Conservation (phyloP, 2,329 filamentous ascomycete species). For the Penicillium hordei region DNA sequence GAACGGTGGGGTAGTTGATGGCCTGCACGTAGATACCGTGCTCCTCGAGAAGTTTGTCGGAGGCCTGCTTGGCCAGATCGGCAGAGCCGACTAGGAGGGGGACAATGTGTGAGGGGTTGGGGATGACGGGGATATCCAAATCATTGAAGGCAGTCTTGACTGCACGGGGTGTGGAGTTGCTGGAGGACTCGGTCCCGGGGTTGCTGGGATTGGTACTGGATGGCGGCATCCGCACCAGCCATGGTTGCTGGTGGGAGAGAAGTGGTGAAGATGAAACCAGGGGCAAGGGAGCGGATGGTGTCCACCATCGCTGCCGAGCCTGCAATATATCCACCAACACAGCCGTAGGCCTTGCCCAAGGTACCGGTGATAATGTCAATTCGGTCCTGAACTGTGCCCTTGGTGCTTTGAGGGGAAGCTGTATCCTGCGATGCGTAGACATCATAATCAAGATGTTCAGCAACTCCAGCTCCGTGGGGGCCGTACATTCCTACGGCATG, state of each 20-base stretch:
- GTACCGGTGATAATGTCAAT: constrained; percentile 98
- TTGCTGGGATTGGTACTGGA: constrained; percentile 88
- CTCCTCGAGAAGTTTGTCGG: constrained; percentile 84
- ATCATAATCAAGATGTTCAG: constrained; percentile 94
- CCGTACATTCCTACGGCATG: constrained; percentile 99
- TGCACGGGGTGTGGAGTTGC: constrained; percentile 88
- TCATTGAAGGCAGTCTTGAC: constrained; percentile 81
- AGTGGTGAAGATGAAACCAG: constrained; percentile 98
- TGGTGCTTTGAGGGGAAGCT: constrained; percentile 39
- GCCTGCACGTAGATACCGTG: constrained; percentile 96
- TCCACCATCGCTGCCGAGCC: constrained; percentile 85
- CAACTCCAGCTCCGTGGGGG: constrained; percentile 89
- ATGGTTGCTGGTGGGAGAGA: constrained; percentile 94
- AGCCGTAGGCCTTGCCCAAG: constrained; percentile 95
- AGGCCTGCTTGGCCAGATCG: constrained; percentile 85
- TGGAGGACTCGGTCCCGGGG: constrained; percentile 86
- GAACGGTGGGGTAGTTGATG: constrained; percentile 98
- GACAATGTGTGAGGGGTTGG: constrained; percentile 95
- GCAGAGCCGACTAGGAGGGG: constrained; percentile 93
- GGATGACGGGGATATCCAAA: constrained; percentile 90
- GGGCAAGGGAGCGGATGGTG: constrained; percentile 87
- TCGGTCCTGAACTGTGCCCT: constrained; percentile 89
- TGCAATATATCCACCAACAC: constrained; percentile 96
- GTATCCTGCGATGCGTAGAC: constrained; percentile 73
- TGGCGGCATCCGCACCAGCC: constrained; percentile 87